phyloP scores from a whole-genome alignment of 225 moss, liverwort and hornwort species.

The Polytrichum commune region DNA sequence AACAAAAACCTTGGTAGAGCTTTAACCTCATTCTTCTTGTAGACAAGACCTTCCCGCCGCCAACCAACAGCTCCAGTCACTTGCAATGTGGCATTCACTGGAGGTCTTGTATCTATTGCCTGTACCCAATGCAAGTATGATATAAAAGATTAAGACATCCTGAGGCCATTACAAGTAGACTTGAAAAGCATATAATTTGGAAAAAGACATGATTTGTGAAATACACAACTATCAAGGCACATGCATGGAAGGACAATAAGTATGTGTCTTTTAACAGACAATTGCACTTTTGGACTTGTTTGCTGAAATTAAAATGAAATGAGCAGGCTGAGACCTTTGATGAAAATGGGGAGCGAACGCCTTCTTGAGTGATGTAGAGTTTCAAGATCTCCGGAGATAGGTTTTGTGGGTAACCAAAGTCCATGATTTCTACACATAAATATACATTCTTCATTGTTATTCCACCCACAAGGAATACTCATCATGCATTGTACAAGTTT shows the following conservation, averaged over 20 bases:
- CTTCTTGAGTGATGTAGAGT: slow-evolving; percentile 72
- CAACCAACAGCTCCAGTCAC: slow-evolving; percentile 73
- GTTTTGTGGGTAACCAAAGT: slow-evolving; percentile 72
- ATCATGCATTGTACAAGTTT: too few species aligned
- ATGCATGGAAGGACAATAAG: not conserved
- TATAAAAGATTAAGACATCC: not conserved
- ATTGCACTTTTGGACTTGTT: too few species aligned
- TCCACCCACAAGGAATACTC: too few species aligned
- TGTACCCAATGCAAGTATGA: slow-evolving; percentile 12
- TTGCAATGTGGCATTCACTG: slow-evolving; percentile 66
- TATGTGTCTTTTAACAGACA: not conserved
- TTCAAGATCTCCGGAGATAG: slow-evolving; percentile 69
- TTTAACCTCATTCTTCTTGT: slow-evolving; percentile 66
- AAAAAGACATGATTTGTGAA: not conserved
- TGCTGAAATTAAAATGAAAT: not conserved
- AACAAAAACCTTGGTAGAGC: not conserved
- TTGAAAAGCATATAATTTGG: not conserved
- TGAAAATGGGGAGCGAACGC: slow-evolving; percentile 64
- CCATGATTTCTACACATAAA: slow-evolving; percentile 58
- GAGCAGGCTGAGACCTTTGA: slow-evolving; percentile 35
- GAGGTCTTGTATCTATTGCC: slow-evolving; percentile 55
- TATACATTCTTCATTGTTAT: too few species aligned
- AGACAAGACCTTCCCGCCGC: slow-evolving; percentile 65
- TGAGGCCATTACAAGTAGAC: not conserved
- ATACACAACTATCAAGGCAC: too few species aligned